A percentile compares a stretch with the other conserved stretches of the same genome.
These are phyloP conservation scores for Lachnum nothofagi DNA, from an alignment of 2,329 filamentous ascomycete species.

Conservation along the genomic window DNA sequence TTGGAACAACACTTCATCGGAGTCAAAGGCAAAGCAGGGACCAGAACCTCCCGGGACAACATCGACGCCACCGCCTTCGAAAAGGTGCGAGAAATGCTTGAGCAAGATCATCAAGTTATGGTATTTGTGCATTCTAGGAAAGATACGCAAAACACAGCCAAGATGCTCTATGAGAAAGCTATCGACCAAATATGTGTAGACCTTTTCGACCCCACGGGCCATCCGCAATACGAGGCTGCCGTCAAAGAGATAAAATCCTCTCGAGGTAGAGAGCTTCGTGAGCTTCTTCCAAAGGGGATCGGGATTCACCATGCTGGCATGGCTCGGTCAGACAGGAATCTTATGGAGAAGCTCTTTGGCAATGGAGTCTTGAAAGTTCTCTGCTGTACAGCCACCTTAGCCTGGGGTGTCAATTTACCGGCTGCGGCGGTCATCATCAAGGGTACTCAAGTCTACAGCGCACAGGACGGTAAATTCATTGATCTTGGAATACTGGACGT, in stretches of 20 bases:
- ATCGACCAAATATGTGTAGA: slow-evolving; percentile 72
- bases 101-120: slow-evolving; percentile 94
- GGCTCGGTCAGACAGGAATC: slow-evolving; percentile 85
- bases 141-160: slow-evolving; percentile 85
- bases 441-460: slow-evolving; percentile 93
- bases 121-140: slow-evolving; percentile 97
- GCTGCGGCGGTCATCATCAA: slow-evolving; percentile 97
- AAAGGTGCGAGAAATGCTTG: slow-evolving; percentile 90
- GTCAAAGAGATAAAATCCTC: slow-evolving; percentile 80
- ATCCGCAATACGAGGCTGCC: slow-evolving; percentile 75
- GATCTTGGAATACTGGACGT: slow-evolving; percentile 96
- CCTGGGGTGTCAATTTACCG: slow-evolving; percentile 98
- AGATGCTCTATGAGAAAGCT: slow-evolving; percentile 80
- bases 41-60: slow-evolving; percentile 79
- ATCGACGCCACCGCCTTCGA: slow-evolving; percentile 84
- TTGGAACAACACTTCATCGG: slow-evolving; percentile 96
- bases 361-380: slow-evolving; percentile 94
- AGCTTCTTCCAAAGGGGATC: slow-evolving; percentile 83
- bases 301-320: slow-evolving; percentile 97
- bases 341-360: slow-evolving; percentile 88
- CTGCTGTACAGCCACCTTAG: slow-evolving; percentile 94
- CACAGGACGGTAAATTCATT: slow-evolving; percentile 92
- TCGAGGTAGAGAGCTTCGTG: slow-evolving; percentile 79
- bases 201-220: slow-evolving; percentile 73
- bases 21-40: slow-evolving; percentile 83